Conservation (phyloP, 139 green algal genomes). For the Diplosphaera chodatii region DNA sequence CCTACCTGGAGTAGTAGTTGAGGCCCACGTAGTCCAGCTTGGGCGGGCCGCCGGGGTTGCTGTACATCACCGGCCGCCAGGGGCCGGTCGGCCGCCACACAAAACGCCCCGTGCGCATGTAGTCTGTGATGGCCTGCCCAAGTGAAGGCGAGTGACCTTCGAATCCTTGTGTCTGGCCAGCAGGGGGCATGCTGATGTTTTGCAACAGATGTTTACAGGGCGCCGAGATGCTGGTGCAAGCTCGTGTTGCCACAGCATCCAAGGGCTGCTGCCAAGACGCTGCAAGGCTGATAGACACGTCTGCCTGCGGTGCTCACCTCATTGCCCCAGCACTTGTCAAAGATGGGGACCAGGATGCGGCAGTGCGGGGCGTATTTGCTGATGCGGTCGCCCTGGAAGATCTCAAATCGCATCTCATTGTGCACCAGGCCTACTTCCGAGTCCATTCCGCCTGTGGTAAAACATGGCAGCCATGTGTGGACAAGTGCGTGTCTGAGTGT, state of each 20-base stretch:
- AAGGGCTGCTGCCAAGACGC: too few species aligned
- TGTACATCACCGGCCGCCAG: background rate
- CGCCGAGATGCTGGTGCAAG: too few species aligned
- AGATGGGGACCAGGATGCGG: background rate
- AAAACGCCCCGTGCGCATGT: background rate
- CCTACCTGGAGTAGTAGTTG: conserved; percentile 15
- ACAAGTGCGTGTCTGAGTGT: too few species aligned
- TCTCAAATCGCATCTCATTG: conserved; percentile 55
- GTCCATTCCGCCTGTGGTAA: background rate
- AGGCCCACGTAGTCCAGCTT: conserved; percentile 12
- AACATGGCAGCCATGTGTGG: too few species aligned
- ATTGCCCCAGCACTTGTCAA: background rate
- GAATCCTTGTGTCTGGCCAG: too few species aligned
- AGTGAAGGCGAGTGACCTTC: background rate
- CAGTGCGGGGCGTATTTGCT: background rate
- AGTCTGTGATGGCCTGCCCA: conserved; percentile 5
- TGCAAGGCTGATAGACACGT: too few species aligned
- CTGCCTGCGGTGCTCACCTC: background rate
- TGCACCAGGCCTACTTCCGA: conserved; percentile 50
- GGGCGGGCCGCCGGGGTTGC: background rate
- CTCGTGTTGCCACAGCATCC: too few species aligned
- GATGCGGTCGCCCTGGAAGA: background rate
- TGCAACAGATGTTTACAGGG: too few species aligned
- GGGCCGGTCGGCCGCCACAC: conserved; percentile 2
- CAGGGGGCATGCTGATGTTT: too few species aligned